Evolutionary conservation across 495 filamentous ascomycete species (phyloP).

Genomic region (Aspergillus ellipticus): DNA sequence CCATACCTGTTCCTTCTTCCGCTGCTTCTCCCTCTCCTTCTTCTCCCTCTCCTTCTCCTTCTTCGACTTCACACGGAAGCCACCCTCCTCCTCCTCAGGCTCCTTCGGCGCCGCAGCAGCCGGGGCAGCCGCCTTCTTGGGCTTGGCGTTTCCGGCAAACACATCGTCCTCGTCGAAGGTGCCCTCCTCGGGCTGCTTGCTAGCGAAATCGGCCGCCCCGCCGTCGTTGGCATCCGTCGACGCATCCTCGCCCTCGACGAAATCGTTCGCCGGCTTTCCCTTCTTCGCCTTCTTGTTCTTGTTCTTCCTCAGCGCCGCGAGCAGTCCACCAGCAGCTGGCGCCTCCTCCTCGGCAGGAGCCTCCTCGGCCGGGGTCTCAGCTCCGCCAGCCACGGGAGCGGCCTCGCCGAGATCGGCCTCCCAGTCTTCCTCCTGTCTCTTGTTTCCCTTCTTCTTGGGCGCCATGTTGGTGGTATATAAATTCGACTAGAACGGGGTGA

Average conservation of each 20-base stretch:
- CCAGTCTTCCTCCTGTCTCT: constrained; percentile 89
- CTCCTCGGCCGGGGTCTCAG: constrained; percentile 37
- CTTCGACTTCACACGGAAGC: constrained; percentile 78
- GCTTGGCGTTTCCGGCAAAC: constrained; percentile 56
- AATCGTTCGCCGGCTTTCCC: constrained; percentile 67
- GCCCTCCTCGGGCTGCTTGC: constrained; percentile 80
- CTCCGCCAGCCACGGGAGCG: constrained; percentile 49
- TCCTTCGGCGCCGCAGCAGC: constrained; percentile 30
- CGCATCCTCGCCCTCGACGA: constrained; percentile 66
- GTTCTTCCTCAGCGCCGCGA: constrained; percentile 85
- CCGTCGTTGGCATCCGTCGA: constrained; percentile 33
- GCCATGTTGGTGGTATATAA: constrained; percentile 48
- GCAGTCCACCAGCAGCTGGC: constrained; percentile 60
- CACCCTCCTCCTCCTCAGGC: constrained; percentile 55
- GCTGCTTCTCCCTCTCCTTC: constrained; percentile 88
- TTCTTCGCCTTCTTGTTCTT: constrained; percentile 92
- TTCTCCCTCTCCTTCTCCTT: constrained; percentile 96
- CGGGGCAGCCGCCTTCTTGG: constrained; percentile 46
- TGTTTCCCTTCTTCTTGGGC: constrained; percentile 91
- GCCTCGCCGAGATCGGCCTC: constrained; percentile 89
- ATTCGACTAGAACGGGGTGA: neutral
- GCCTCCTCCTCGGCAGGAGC: constrained; percentile 50
- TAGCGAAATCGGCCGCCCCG: constrained; percentile 47
- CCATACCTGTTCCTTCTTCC: constrained; percentile 83
- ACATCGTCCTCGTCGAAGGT: constrained; percentile 80